These are phyloP conservation scores for Phytophthora palmivora DNA, from an alignment of 352 stramenopile species.

Conservation along the genomic window DNA sequence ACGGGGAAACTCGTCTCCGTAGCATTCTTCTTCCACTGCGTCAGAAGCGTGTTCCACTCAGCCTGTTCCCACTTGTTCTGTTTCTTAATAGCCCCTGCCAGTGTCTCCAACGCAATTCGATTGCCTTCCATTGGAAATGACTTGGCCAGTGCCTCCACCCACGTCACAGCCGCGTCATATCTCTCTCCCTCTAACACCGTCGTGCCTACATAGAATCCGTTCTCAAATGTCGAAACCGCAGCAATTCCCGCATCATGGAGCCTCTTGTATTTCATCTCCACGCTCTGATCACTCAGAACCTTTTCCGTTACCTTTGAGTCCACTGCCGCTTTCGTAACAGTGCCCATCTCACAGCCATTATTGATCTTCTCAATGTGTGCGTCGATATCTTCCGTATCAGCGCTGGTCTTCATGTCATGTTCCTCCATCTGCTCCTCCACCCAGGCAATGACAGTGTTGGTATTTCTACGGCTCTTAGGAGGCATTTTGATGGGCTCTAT, in stretches of 20 bases:
- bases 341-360: conserved; percentile 48
- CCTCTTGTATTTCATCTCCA: conserved; percentile 67
- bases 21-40: conserved; percentile 65
- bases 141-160: conserved; percentile 61
- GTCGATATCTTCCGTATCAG: conserved; percentile 55
- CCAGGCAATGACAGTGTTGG: conserved; percentile 73
- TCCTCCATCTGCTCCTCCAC: conserved; percentile 61
- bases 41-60: conserved; percentile 60
- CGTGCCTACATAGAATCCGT: conserved; percentile 74
- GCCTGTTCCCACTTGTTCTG: conserved; percentile 50
- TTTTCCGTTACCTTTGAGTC: conserved; percentile 24
- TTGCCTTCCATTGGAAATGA: conserved; percentile 77
- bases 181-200: conserved; percentile 63
- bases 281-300: conserved; percentile 41
- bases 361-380: conserved; percentile 62
- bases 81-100: conserved; percentile 45
- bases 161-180: conserved; percentile 63
- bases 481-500: conserved; percentile 47
- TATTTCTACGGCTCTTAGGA: conserved; percentile 45
- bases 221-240: conserved; percentile 74
- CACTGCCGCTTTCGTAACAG: conserved; percentile 1
- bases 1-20: conserved; percentile 59
- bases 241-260: conserved; percentile 72
- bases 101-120: conserved; percentile 46
- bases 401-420: conserved; percentile 55